Evolutionary conservation across 129 eudicot species (phyloP), one percentile per base, ranked within the genome.

Genomic region (Ambrosia artemisiifolia): DNA sequence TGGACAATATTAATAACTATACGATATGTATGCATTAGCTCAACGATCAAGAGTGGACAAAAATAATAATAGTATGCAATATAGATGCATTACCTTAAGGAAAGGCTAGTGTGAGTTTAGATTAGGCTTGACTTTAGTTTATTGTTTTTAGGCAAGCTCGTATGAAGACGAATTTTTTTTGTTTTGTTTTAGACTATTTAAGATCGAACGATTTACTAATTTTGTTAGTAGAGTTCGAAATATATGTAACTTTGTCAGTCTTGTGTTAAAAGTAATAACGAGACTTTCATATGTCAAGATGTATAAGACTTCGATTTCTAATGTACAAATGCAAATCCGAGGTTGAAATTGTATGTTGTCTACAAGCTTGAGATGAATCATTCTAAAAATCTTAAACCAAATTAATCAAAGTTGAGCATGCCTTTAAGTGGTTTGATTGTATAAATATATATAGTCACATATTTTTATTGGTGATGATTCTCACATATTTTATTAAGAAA

Each of bases 1-100:
- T 30, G 49, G 73, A 78, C 82, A 65, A 71, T n/a, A 55, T 66
- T 14, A 63, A 64, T 35, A 40, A 35, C 62, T 5, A 28, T 28
- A 65, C 46, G 53, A 49, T 32, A 56, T 70, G 65, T 20, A 78
- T 62, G 17, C 40, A 50, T 53, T 50, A 6, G 48, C 11, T 62
- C 14, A 24, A 48, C 28, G 48, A 46, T n/a, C 5, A 61, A 69
- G 10, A 71, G 77, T 30, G 59, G 72, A 78, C 82, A 24, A 0
- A 0, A 64, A 70, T n/a, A 55, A 55, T 14, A 63, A 64, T 35
- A 40, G 51, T 5, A 30, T 16, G 72, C 20, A 65, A 50, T 43
- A 56, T 70, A 56, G 35, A 70, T 62, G 17, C 40, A 50, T 53
- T 50, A 6, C 57, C 16, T 38, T 13, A 36, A 48, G 36, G 24